Percentiles rank a stretch among this genome's conserved stretches.
Conservation (phyloP, 2,329 filamentous ascomycete genomes). For the Diaporthe nobilis region DNA sequence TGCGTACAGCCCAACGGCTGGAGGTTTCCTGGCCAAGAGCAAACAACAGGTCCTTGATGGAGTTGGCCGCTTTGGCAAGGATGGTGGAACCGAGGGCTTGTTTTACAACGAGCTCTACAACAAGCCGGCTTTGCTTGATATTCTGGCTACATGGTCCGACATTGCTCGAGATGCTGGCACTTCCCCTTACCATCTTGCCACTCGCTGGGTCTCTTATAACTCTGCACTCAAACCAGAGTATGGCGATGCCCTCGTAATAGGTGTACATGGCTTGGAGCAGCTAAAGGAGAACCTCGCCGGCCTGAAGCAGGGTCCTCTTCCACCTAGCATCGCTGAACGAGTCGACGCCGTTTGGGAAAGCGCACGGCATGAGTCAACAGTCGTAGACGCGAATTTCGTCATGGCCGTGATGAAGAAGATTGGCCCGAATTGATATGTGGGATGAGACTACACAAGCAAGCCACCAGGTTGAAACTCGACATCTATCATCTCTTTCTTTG, state of each 20-base stretch:
- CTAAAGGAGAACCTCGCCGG: not conserved
- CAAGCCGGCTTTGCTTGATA: slow-evolving; percentile 10
- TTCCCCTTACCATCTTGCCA: not conserved
- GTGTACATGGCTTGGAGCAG: slow-evolving; percentile 1
- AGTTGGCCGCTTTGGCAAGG: not conserved
- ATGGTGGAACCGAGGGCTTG: not conserved
- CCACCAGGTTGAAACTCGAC: no score
- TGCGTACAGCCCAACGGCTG: slow-evolving; percentile 66
- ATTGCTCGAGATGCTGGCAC: slow-evolving; percentile 1
- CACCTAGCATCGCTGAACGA: slow-evolving; percentile 5
- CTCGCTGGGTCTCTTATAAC: slow-evolving; percentile 15
- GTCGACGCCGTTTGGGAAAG: slow-evolving; percentile 6
- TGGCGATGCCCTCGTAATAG: slow-evolving; percentile 10
- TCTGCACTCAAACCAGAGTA: not conserved
- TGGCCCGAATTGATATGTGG: no score
- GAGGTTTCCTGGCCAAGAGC: slow-evolving; percentile 70
- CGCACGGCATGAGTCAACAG: not conserved
- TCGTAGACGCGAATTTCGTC: slow-evolving; percentile 6
- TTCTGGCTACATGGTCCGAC: not conserved
- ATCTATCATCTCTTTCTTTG: not conserved
- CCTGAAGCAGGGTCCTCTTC: slow-evolving; percentile 2
- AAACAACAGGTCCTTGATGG: not conserved
- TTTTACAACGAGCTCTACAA: slow-evolving; percentile 21
- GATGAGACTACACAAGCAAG: no score
- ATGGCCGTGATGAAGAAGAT: not conserved